Conservation (phyloP, 352 stramenopile species). For the Peronospora farinosa region DNA sequence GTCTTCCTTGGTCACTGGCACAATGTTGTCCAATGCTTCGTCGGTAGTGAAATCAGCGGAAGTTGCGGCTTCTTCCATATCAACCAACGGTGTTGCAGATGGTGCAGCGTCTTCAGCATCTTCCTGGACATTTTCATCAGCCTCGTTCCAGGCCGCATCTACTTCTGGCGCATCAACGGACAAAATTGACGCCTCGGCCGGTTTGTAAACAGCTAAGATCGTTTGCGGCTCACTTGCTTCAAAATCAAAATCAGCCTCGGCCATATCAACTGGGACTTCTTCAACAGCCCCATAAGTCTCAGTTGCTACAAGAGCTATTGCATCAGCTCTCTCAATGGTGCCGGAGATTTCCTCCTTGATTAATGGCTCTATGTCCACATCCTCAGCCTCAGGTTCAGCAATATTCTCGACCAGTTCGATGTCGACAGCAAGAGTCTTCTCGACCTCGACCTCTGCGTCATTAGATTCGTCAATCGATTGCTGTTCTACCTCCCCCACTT, state of each 20-base stretch:
- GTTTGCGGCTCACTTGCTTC: conserved; percentile 11
- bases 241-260: conserved; percentile 6
- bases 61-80: conserved; percentile 3
- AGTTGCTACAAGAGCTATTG: background rate
- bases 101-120: conserved; percentile 2
- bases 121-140: background rate
- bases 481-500: background rate
- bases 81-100: background rate
- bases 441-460: conserved; percentile 2
- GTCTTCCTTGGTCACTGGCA: conserved; percentile 7
- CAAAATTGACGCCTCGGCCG: conserved; percentile 8
- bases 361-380: background rate
- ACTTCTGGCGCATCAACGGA: conserved; percentile 1
- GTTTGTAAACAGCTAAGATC: conserved; percentile 11
- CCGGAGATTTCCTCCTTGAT: background rate
- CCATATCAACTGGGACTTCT: background rate
- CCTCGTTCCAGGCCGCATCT: background rate
- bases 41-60: conserved; percentile 23
- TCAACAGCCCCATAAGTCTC: conserved; percentile 1
- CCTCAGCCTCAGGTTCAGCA: conserved; percentile 3
- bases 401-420: conserved; percentile 4
- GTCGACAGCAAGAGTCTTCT: conserved; percentile 1
- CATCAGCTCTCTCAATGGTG: background rate
- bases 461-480: background rate
- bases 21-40: conserved; percentile 11